phyloP scores from a whole-genome alignment of 169 alveolate genomes.

The Theileria luwenshuni region DNA sequence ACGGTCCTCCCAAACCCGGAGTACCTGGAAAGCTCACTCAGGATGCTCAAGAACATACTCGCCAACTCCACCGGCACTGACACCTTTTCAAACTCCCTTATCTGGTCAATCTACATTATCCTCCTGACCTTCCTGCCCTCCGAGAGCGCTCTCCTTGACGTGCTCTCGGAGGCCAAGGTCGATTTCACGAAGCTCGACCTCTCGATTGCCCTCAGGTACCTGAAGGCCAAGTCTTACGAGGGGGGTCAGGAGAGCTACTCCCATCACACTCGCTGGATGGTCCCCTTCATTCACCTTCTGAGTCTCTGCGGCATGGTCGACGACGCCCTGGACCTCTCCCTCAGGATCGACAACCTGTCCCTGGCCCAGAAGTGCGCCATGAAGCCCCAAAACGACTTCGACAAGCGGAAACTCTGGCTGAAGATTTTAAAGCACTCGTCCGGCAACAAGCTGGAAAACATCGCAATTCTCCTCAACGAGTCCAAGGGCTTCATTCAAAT shows the following conservation, averaged over 20 bases:
- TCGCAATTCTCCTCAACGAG: constrained; percentile 26
- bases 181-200: constrained; percentile 54
- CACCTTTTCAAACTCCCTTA: constrained; percentile 34
- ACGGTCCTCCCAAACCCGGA: constrained; percentile 32
- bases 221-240: constrained; percentile 32
- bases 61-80: constrained; percentile 17
- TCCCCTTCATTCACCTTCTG: constrained; percentile 56
- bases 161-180: constrained; percentile 14
- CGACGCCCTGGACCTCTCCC: constrained; percentile 65
- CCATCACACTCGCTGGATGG: constrained; percentile 44
- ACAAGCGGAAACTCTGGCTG: constrained; percentile 61
- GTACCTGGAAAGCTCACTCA: constrained; percentile 43
- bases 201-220: constrained; percentile 53
- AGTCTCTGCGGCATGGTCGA: constrained; percentile 60
- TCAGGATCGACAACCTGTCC: constrained; percentile 23
- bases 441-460: constrained; percentile 4
- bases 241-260: neutral
- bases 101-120: constrained; percentile 60
- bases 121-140: constrained; percentile 48
- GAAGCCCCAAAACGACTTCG: constrained; percentile 47
- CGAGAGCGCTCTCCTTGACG: constrained; percentile 28
- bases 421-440: constrained; percentile 41
- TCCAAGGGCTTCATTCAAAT: constrained; percentile 45
- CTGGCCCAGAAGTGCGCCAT: constrained; percentile 63
- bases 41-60: constrained; percentile 35